A percentile compares a stretch with the other conserved stretches of the same genome.
Conservation (phyloP, 169 alveolate species). For the Plasmodium gonderi region DNA sequence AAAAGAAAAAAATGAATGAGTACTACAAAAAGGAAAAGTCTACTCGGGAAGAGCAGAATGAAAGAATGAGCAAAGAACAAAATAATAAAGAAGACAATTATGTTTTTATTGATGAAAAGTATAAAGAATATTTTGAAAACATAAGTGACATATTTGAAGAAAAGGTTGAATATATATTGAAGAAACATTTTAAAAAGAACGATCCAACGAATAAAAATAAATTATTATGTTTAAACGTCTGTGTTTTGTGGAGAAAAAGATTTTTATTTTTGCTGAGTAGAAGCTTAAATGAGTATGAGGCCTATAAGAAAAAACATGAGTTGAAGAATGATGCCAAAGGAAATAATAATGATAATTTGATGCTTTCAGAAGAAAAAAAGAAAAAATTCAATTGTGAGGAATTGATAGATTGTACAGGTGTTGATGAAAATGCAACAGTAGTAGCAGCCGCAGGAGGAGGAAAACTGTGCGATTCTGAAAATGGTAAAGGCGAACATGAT, state of each 20-base stretch:
- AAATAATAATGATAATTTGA: too few species aligned
- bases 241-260: constrained; percentile 48
- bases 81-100: constrained; percentile 37
- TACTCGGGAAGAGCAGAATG: neutral
- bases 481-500: neutral
- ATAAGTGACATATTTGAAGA: constrained; percentile 71
- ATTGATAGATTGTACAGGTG: neutral
- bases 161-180: constrained; percentile 40
- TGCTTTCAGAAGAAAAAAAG: too few species aligned
- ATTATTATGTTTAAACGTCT: constrained; percentile 38
- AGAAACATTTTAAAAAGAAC: constrained; percentile 60
- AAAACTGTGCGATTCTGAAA: neutral
- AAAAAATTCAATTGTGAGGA: neutral
- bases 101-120: constrained; percentile 64
- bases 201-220: constrained; percentile 68
- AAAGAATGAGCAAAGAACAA: neutral
- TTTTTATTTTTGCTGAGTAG: constrained; percentile 22
- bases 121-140: constrained; percentile 50
- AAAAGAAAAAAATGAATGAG: neutral
- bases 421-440: neutral
- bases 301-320: constrained; percentile 13
- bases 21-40: constrained; percentile 1
- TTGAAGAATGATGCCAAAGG: neutral
- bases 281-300: constrained; percentile 38
- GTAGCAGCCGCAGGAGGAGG: neutral